These are phyloP conservation scores for Candida multigemmis DNA, from an alignment of 805 yeast genomes.

Conservation along the genomic window DNA sequence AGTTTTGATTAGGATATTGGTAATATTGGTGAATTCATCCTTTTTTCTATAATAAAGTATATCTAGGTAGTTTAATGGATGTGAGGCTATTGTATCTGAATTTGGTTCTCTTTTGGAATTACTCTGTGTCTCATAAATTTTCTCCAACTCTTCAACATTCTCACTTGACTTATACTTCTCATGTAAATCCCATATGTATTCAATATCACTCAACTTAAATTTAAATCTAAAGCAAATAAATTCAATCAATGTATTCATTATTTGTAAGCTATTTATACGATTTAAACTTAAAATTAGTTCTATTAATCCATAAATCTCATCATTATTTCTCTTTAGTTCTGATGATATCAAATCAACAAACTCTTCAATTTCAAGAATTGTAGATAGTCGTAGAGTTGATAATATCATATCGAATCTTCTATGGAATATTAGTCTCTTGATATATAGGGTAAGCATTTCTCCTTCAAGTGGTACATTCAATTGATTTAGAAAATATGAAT, in stretches of 20 bases:
- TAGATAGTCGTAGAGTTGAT: constrained; percentile 17
- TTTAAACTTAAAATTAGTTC: constrained; percentile 10
- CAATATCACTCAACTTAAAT: neutral
- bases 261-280: constrained; percentile 2
- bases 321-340: constrained; percentile 9
- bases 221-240: neutral
- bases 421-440: constrained; percentile 22
- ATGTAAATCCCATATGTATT: neutral
- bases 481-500: constrained; percentile 10
- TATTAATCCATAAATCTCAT: constrained; percentile 16
- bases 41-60: constrained; percentile 3
- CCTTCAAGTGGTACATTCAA: constrained; percentile 10
- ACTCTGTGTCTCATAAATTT: neutral
- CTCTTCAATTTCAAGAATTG: constrained; percentile 29
- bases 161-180: neutral
- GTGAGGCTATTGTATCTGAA: neutral
- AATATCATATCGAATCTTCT: constrained; percentile 20
- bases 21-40: neutral
- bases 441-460: constrained; percentile 10
- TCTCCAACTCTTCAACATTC: constrained; percentile 1
- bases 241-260: neutral
- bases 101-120: neutral
- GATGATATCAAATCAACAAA: constrained; percentile 17
- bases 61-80: constrained; percentile 3
- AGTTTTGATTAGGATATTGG: neutral